Evolutionary conservation across 495 filamentous ascomycete genomes (phyloP).

Genomic region (Mycothermus thermophilus): DNA sequence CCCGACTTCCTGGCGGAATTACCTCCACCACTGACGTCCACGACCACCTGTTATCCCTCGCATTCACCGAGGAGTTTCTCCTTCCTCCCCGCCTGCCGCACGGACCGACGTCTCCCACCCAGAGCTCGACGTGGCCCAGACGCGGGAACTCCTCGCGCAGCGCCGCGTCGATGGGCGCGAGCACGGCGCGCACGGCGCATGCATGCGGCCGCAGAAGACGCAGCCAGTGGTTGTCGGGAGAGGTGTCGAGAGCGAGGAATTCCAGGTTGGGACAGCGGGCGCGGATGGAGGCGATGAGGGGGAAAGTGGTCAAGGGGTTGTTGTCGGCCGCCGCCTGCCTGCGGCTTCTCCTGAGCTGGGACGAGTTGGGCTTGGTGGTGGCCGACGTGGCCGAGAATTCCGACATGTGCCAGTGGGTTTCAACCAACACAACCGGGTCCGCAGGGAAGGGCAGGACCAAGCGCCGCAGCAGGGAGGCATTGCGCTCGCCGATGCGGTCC

Average conservation of each 20-base stretch:
- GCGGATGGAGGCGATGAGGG: neutral
- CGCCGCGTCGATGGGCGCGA: neutral
- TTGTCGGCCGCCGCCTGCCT: conserved; percentile 21
- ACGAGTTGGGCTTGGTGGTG: neutral
- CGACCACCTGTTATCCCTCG: no score
- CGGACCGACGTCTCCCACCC: no score
- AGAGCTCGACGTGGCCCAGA: neutral
- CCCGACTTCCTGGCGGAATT: no score
- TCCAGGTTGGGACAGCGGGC: conserved; percentile 3
- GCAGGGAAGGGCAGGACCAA: conserved; percentile 6
- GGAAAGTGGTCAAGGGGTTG: conserved; percentile 6
- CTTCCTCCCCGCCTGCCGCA: no score
- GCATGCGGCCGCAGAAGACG: conserved; percentile 1
- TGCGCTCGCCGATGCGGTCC: conserved; percentile 8
- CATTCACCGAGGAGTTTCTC: no score
- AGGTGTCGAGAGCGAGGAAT: conserved; percentile 1
- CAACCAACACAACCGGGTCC: conserved; percentile 7
- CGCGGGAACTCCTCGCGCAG: neutral
- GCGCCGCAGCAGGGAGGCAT: conserved; percentile 2
- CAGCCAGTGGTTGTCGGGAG: conserved; percentile 3
- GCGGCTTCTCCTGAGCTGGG: no score
- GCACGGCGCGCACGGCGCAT: neutral
- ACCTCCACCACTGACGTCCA: no score
- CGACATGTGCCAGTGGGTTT: no score
- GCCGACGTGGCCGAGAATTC: no score